phyloP scores from a whole-genome alignment of 306 rosid genomes.

The Ormosia emarginata region DNA sequence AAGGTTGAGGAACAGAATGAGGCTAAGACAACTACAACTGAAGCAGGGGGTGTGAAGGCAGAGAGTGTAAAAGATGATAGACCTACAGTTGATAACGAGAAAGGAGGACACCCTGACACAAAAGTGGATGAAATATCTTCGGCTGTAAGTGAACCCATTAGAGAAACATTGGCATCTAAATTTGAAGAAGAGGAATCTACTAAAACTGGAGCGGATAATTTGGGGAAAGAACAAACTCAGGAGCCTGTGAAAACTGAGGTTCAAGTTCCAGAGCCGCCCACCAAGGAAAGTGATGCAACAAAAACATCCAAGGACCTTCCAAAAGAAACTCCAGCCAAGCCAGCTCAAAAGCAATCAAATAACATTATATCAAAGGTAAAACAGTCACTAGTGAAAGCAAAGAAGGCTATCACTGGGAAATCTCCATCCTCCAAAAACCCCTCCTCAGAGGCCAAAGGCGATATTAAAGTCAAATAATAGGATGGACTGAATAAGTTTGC shows the following conservation, averaged over 20 bases:
- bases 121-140: constrained; percentile 39
- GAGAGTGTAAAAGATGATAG: constrained; percentile 17
- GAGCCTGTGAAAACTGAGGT: constrained; percentile 46
- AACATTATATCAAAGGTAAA: constrained; percentile 74
- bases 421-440: constrained; percentile 70
- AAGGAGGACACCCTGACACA: constrained; percentile 22
- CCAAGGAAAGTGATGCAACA: constrained; percentile 41
- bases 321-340: constrained; percentile 52
- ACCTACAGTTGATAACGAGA: constrained; percentile 24
- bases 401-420: constrained; percentile 76
- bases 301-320: constrained; percentile 43
- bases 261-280: constrained; percentile 29
- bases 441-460: constrained; percentile 57
- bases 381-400: constrained; percentile 78
- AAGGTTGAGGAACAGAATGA: constrained; percentile 36
- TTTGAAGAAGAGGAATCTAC: constrained; percentile 42
- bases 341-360: constrained; percentile 66
- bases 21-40: constrained; percentile 27
- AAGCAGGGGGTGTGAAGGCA: constrained; percentile 20
- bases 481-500: constrained; percentile 25
- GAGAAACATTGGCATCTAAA: constrained; percentile 50
- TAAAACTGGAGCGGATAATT: constrained; percentile 6
- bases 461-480: constrained; percentile 61
- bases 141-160: constrained; percentile 28
- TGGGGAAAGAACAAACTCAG: constrained; percentile 33